A percentile compares a stretch with the other conserved stretches of the same genome.
Evolutionary conservation across 345 rosid species (phyloP).

Genomic region (Turritis glabra): DNA sequence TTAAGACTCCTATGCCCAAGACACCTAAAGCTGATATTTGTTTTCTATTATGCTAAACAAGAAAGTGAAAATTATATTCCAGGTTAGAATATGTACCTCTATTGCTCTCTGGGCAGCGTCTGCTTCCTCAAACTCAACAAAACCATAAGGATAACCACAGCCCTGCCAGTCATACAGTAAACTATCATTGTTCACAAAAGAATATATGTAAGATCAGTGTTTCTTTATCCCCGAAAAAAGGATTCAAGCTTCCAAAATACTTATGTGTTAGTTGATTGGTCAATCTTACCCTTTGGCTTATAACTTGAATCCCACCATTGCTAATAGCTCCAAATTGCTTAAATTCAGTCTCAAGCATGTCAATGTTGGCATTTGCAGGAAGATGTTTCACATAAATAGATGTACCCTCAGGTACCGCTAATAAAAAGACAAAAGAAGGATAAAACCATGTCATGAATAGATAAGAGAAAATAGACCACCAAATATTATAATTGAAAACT

Average conservation of each 20-base stretch:
- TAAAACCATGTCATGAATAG: neutral
- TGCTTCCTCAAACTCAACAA: slow-evolving; percentile 81
- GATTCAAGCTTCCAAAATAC: neutral
- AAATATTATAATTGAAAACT: neutral
- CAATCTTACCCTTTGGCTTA: slow-evolving; percentile 22
- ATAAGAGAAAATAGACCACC: neutral
- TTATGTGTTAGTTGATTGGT: neutral
- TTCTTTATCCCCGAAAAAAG: neutral
- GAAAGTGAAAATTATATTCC: neutral
- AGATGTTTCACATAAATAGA: slow-evolving; percentile 84
- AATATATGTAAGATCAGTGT: neutral
- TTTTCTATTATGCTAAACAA: neutral
- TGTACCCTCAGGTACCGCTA: slow-evolving; percentile 59
- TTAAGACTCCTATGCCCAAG: neutral
- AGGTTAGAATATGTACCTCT: slow-evolving; percentile 52
- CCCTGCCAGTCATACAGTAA: slow-evolving; percentile 48
- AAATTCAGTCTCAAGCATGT: slow-evolving; percentile 69
- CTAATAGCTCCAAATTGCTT: slow-evolving; percentile 79
- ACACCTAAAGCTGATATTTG: neutral
- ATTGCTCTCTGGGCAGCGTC: slow-evolving; percentile 80
- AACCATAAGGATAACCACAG: slow-evolving; percentile 62
- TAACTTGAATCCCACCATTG: slow-evolving; percentile 50
- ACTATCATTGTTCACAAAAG: neutral
- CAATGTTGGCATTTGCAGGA: slow-evolving; percentile 59
- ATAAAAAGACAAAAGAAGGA: neutral